Conservation (phyloP, 306 rosid species). For the Cucurbita maxima region DNA sequence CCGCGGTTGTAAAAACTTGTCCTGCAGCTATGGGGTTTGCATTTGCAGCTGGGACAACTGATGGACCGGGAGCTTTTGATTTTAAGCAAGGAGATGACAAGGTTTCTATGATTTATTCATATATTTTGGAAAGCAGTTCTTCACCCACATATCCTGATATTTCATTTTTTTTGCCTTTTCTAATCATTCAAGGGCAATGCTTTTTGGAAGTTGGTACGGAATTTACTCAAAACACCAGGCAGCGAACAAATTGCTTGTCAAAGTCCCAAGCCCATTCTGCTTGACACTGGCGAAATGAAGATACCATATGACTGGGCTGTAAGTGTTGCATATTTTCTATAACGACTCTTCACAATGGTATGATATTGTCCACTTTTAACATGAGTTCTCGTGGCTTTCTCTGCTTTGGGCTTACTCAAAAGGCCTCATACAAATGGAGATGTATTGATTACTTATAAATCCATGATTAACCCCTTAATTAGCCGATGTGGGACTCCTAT, state of each 20-base stretch:
- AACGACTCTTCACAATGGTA: too few relatives aligned
- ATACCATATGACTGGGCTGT: constrained; percentile 93
- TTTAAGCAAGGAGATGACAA: constrained; percentile 74
- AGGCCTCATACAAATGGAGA: too few relatives aligned
- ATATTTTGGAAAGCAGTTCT: background rate
- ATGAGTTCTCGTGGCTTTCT: too few relatives aligned
- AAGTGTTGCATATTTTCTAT: constrained; percentile 18
- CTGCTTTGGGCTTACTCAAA: too few relatives aligned
- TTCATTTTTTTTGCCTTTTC: constrained; percentile 8
- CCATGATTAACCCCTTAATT: too few relatives aligned
- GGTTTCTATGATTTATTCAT: constrained; percentile 17
- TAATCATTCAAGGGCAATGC: constrained; percentile 47
- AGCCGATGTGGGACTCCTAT: too few relatives aligned
- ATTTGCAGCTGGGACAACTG: constrained; percentile 95
- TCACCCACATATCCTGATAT: background rate
- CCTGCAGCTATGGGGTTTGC: constrained; percentile 98
- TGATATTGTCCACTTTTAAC: too few relatives aligned
- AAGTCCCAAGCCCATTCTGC: constrained; percentile 75
- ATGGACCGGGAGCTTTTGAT: constrained; percentile 96
- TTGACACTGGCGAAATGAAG: constrained; percentile 90
- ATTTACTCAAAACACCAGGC: constrained; percentile 48
- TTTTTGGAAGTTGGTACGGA: constrained; percentile 71
- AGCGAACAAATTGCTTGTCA: constrained; percentile 67
- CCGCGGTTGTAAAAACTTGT: constrained; percentile 55
- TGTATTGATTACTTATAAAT: too few relatives aligned